Percentiles rank a stretch among this genome's conserved stretches.
phyloP scores from a whole-genome alignment of 345 rosid species.

The Stellera chamaejasme region DNA sequence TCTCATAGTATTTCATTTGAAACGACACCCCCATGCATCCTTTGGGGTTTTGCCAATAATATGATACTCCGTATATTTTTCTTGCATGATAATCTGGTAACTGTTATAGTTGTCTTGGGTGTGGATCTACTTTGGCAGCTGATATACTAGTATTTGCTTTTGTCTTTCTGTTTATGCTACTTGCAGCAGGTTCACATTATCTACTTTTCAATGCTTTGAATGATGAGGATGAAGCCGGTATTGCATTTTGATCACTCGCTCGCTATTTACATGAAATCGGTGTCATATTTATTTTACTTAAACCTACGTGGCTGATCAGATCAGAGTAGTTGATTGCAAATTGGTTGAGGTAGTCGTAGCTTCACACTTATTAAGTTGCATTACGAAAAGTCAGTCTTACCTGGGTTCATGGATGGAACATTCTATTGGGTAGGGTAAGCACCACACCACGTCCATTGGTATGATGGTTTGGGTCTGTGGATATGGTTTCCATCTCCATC shows the following conservation, averaged over 20 bases:
- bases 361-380: background rate
- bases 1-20: no score
- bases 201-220: slow-evolving; percentile 26
- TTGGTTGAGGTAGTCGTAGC: background rate
- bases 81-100: background rate
- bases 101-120: background rate
- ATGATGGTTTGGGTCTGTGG: no score
- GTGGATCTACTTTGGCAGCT: background rate
- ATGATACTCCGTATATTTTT: no score
- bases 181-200: slow-evolving; percentile 41
- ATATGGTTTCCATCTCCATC: no score
- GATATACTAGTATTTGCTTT: slow-evolving; percentile 7
- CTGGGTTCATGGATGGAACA: no score
- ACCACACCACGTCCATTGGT: no score
- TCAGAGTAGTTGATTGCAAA: background rate
- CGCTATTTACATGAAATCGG: background rate
- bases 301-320: background rate
- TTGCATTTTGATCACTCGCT: slow-evolving; percentile 18
- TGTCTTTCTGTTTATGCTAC: no score
- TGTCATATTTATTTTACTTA: slow-evolving; percentile 9
- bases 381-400: no score
- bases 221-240: slow-evolving; percentile 21
- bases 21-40: no score
- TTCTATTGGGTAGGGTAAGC: no score
- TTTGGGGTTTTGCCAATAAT: no score